phyloP scores from a whole-genome alignment of 1,284 basidiomycete species.

The Mixia osmundae region DNA sequence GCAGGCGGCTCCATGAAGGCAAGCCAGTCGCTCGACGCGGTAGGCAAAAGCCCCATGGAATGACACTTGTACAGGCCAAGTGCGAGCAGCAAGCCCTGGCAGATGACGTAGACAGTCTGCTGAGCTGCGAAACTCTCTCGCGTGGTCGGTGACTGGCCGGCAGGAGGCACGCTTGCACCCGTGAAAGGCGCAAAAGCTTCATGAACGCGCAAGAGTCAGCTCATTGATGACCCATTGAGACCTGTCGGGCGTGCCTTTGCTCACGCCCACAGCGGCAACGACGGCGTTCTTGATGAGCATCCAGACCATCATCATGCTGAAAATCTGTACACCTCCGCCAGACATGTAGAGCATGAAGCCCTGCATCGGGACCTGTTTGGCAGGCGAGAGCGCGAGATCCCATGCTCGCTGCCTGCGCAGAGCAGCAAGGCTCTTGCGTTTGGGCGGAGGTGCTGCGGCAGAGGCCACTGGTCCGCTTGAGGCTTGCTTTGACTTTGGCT shows the following conservation, averaged over 20 bases:
- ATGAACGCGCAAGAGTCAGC: not conserved
- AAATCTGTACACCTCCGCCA: conserved; percentile 19
- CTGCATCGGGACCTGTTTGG: conserved; percentile 20
- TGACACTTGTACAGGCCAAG: conserved; percentile 19
- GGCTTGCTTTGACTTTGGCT: no score
- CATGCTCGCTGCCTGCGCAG: conserved; percentile 17
- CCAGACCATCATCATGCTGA: conserved; percentile 19
- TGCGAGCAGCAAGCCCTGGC: conserved; percentile 15
- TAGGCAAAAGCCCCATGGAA: conserved; percentile 19
- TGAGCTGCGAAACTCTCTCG: conserved; percentile 13
- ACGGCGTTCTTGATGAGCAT: conserved; percentile 19
- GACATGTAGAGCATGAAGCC: conserved; percentile 22
- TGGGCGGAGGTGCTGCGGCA: no score
- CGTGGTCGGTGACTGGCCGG: conserved; percentile 2
- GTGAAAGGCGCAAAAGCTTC: conserved; percentile 16
- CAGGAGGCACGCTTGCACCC: conserved; percentile 5
- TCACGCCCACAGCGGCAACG: conserved; percentile 14
- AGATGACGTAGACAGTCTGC: conserved; percentile 16
- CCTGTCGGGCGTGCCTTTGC: conserved; percentile 9
- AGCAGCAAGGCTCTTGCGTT: no score
- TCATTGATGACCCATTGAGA: not conserved
- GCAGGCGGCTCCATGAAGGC: conserved; percentile 10
- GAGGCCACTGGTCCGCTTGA: no score
- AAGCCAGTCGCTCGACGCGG: conserved; percentile 15
- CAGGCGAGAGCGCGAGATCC: conserved; percentile 18